Conservation (phyloP, 192 early-diverging fungal species). For the Kappamyces sp. region DNA sequence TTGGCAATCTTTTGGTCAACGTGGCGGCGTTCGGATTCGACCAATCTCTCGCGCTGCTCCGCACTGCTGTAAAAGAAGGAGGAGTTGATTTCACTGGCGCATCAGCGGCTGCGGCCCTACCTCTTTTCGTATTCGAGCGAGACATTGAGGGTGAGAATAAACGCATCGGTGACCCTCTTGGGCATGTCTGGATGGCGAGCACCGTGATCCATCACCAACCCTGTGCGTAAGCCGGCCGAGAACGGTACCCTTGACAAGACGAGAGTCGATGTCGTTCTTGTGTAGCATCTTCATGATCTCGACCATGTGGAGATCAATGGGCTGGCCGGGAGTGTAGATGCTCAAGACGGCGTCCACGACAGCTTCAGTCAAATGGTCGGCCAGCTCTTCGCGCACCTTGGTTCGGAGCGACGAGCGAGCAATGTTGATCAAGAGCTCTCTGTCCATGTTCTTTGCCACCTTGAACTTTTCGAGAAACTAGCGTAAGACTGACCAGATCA, state of each 20-base stretch:
- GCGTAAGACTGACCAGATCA: constrained; percentile 3
- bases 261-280: constrained; percentile 94
- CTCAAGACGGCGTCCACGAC: constrained; percentile 94
- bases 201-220: constrained; percentile 94
- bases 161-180: constrained; percentile 85
- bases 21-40: constrained; percentile 94
- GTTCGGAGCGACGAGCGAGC: constrained; percentile 94
- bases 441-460: constrained; percentile 70
- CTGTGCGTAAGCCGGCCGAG: neutral
- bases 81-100: constrained; percentile 85
- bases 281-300: constrained; percentile 99
- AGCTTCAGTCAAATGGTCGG: constrained; percentile 91
- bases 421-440: constrained; percentile 81
- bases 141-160: constrained; percentile 91
- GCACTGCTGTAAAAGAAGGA: constrained; percentile 97
- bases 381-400: constrained; percentile 84
- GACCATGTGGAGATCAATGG: constrained; percentile 98
- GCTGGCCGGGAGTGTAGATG: constrained; percentile 70
- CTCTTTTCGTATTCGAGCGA: constrained; percentile 99
- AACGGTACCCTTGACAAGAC: constrained; percentile 70
- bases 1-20: constrained; percentile 92
- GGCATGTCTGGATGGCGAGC: constrained; percentile 99
- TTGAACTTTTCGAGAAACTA: constrained; percentile 90
- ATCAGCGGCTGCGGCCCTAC: constrained; percentile 22
- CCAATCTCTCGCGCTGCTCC: constrained; percentile 97